Conservation (phyloP, 2,329 filamentous ascomycete species). For the Colletotrichum liaoningense region DNA sequence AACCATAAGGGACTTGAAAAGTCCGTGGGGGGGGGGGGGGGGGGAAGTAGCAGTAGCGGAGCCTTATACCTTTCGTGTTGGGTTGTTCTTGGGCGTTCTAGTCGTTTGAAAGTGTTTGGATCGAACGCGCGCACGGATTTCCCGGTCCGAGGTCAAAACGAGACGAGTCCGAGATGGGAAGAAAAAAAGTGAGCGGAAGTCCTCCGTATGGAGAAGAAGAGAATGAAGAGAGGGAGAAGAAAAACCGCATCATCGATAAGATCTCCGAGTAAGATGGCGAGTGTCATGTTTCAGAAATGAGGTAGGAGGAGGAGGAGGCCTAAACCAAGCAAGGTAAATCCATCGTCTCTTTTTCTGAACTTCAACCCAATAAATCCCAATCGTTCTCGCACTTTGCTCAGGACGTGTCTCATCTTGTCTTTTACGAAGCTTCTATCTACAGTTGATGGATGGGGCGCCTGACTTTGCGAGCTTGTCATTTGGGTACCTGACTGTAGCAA, state of each 20-base stretch:
- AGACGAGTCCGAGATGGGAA: background rate
- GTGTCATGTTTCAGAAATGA: constrained; percentile 9
- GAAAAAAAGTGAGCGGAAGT: too few species aligned
- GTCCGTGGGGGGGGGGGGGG: too few species aligned
- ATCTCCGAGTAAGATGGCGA: background rate
- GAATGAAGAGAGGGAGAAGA: background rate
- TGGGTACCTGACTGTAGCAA: background rate
- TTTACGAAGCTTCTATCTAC: background rate
- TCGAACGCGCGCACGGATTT: background rate
- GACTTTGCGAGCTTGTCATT: background rate
- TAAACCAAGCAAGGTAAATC: background rate
- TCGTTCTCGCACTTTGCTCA: background rate
- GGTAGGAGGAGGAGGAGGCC: background rate
- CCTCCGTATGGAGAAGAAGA: too few species aligned
- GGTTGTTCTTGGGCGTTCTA: background rate
- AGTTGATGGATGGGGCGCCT: background rate
- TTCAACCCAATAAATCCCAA: background rate
- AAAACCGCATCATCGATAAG: background rate
- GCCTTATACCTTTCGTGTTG: too few species aligned
- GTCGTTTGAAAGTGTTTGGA: background rate
- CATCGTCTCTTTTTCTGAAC: background rate
- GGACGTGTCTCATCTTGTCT: background rate
- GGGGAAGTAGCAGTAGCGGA: too few species aligned
- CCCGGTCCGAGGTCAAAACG: constrained; percentile 1
- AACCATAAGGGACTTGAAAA: too few species aligned